Evolutionary conservation across 2,329 filamentous ascomycete species (phyloP), one percentile per base, ranked within the genome.

Genomic region (Lasiodiplodia theobromae): DNA sequence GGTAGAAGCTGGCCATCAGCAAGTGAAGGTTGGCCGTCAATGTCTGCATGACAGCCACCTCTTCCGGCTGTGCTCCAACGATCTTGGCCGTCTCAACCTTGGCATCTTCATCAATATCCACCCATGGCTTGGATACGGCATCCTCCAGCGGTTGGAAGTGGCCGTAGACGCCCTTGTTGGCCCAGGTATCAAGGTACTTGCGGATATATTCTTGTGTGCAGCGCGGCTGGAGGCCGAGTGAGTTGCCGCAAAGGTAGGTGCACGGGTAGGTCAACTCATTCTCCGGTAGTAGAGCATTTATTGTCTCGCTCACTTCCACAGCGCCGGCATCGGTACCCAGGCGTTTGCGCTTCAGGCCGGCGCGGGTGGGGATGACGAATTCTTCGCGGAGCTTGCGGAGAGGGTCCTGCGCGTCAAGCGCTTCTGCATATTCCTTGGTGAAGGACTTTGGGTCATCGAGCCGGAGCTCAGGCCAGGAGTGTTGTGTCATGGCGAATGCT

Each of bases 181-280:
- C 91, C 94, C 94, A 97, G 3, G 92, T 93, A 70, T 91, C 87
- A 1, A 97, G 86, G 72, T 96, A 93, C 5, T 88, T 86, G 56
- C 89, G 83, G 70, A 97, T 81, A 71, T 92, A 89, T 18, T 85
- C 82, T 21, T 86, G 84, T 0, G 90, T 89, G 16, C 86, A 86
- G 70, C 87, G 88, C 54, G 94, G 93, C 78, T 97, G 94, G 4
- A 95, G 87, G 47, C 94, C 94, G 1, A 97, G 86, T 0, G 93
- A 97, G 82, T 97, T 97, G 68, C 94, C 94, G 72, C 93, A 95
- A 71, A 97, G 89, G 79, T 97, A 97, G 69, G 93, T 90, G 69
- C 86, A 87, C 58, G 82, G 81, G 34, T 84, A 81, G 34, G 74
- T 62, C 44, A 63, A 18, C 31, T 70, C 57, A 18, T 62, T 66